Evolutionary conservation across 1,284 basidiomycete species (phyloP).

Genomic region (Xanthoconium separans): DNA sequence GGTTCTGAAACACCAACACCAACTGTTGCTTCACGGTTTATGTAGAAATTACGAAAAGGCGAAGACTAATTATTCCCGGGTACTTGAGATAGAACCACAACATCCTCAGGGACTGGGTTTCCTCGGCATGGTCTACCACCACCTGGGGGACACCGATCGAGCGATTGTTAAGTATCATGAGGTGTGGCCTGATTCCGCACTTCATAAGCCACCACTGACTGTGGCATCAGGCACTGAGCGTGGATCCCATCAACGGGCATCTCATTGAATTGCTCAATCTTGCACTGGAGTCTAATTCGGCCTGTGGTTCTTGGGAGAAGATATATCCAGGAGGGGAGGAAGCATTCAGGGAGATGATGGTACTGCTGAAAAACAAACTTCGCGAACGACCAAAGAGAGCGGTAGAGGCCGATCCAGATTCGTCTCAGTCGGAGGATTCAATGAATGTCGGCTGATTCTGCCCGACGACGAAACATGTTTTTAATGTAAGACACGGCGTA

Average conservation of each 20-base stretch:
- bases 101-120: slow-evolving; percentile 78
- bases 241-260: slow-evolving; percentile 85
- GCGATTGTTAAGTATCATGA: slow-evolving; percentile 90
- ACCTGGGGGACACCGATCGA: slow-evolving; percentile 67
- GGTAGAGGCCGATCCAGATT: slow-evolving; percentile 10
- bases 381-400: slow-evolving; percentile 27
- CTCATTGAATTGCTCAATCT: slow-evolving; percentile 84
- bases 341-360: slow-evolving; percentile 36
- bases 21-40: slow-evolving; percentile 6
- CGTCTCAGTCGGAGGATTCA: slow-evolving; percentile 27
- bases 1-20: slow-evolving; percentile 23
- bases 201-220: slow-evolving; percentile 11
- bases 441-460: slow-evolving; percentile 32
- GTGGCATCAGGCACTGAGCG: slow-evolving; percentile 64
- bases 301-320: slow-evolving; percentile 31
- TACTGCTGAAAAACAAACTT: slow-evolving; percentile 36
- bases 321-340: slow-evolving; percentile 36
- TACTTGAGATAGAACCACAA: slow-evolving; percentile 79
- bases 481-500: slow-evolving; percentile 26
- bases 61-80: slow-evolving; percentile 67
- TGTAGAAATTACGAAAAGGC: slow-evolving; percentile 70
- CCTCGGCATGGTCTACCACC: slow-evolving; percentile 81
- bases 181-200: slow-evolving; percentile 41
- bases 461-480: slow-evolving; percentile 20
- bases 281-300: slow-evolving; percentile 63